Evolutionary conservation across 768 basidiomycete genomes (phyloP).

Genomic region (Rhizopogon vinicolor): DNA sequence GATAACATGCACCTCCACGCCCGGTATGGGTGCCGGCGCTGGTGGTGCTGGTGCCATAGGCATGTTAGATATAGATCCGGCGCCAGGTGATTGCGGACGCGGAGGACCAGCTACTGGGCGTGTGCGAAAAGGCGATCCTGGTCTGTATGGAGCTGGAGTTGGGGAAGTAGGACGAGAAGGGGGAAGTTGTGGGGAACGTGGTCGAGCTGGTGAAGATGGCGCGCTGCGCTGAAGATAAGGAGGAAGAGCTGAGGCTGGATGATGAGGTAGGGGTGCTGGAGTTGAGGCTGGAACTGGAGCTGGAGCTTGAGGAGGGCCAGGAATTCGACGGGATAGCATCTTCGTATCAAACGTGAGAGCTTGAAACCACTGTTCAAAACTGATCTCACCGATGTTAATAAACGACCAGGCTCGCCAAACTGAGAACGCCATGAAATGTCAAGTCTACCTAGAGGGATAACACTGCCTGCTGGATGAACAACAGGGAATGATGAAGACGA

Average conservation of each 20-base stretch:
- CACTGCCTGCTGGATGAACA: constrained; percentile 56
- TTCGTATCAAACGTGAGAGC: constrained; percentile 11
- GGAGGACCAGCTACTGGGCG: constrained; percentile 24
- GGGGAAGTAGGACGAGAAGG: constrained; percentile 56
- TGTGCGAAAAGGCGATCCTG: constrained; percentile 37
- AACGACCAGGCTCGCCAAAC: constrained; percentile 80
- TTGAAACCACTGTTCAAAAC: neutral
- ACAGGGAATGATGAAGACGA: constrained; percentile 39
- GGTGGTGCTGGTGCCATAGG: constrained; percentile 14
- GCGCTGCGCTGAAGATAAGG: constrained; percentile 63
- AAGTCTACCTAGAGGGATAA: constrained; percentile 78
- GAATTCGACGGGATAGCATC: constrained; percentile 80
- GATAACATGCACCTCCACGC: constrained; percentile 55
- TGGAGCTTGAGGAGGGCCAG: constrained; percentile 36
- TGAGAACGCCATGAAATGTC: constrained; percentile 88
- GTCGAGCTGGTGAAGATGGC: constrained; percentile 39
- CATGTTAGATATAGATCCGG: constrained; percentile 13
- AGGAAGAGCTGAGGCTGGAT: constrained; percentile 69
- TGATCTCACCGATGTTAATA: constrained; percentile 68
- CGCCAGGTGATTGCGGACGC: constrained; percentile 29
- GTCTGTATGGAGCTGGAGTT: constrained; percentile 40
- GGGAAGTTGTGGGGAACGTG: constrained; percentile 53
- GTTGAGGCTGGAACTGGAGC: constrained; percentile 11
- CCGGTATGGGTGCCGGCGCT: constrained; percentile 20
- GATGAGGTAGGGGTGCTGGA: constrained; percentile 21